Evolutionary conservation across 2,329 filamentous ascomycete genomes (phyloP).

Genomic region (Beauveria scarabaeidicola): DNA sequence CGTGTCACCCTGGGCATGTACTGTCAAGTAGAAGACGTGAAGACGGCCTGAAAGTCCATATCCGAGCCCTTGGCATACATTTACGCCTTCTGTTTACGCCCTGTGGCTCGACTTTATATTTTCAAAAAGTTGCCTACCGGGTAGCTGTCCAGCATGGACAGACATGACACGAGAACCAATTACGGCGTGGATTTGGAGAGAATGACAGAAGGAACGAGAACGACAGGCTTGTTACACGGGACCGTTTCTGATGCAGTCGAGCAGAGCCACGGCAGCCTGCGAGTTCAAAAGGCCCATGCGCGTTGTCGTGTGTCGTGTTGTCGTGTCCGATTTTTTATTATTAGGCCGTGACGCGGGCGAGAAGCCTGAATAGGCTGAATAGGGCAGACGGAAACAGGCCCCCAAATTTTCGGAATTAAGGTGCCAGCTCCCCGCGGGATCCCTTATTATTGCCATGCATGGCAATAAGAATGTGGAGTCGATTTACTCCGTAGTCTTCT

Average conservation of each 20-base stretch:
- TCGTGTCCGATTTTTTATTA: neutral
- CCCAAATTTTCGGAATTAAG: neutral
- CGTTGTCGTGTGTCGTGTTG: neutral
- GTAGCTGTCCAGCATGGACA: neutral
- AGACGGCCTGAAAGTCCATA: too few relatives aligned
- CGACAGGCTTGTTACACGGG: neutral
- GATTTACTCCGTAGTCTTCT: neutral
- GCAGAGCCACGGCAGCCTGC: neutral
- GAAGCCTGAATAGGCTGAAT: neutral
- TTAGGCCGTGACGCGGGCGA: neutral
- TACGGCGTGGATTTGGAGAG: neutral
- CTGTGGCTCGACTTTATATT: rapidly evolving
- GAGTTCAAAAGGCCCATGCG: neutral
- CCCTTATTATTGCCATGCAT: neutral
- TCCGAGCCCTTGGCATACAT: too few relatives aligned
- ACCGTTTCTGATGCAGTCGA: neutral
- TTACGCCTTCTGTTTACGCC: too few relatives aligned
- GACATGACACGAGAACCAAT: too few relatives aligned
- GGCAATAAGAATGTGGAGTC: neutral
- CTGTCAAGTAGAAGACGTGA: too few relatives aligned
- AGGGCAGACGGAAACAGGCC: neutral
- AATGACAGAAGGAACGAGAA: neutral
- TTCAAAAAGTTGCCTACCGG: neutral
- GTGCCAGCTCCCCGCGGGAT: neutral
- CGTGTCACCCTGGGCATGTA: too few relatives aligned